Evolutionary conservation across 139 green algal species (phyloP).

Genomic region (Trebouxia sp.): DNA sequence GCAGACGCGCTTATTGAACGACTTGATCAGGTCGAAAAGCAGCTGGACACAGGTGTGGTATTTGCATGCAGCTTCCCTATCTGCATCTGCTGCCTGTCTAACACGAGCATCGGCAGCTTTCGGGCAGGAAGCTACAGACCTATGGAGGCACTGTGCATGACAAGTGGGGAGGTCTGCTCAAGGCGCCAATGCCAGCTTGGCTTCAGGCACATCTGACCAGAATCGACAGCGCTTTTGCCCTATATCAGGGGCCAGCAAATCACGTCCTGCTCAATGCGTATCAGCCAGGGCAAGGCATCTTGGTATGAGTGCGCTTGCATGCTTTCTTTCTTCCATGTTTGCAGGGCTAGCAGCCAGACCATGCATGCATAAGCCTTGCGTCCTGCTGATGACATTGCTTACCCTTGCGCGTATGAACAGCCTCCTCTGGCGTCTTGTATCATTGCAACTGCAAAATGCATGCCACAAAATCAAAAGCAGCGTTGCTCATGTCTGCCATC

Average conservation of each 20-base stretch:
- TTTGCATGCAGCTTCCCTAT: not conserved
- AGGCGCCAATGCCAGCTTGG: constrained; percentile 58
- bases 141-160: constrained; percentile 60
- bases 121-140: constrained; percentile 61
- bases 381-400: too few species aligned
- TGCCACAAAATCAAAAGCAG: not conserved
- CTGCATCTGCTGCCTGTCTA: not conserved
- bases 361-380: too few species aligned
- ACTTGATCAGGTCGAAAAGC: constrained; percentile 33
- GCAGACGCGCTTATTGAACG: constrained; percentile 37
- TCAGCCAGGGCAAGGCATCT: constrained; percentile 64
- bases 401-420: not conserved
- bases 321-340: not conserved
- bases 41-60: constrained; percentile 60
- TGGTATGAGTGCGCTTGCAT: constrained; percentile 18
- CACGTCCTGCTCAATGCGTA: constrained; percentile 77
- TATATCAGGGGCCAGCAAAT: constrained; percentile 46
- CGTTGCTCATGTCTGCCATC: not conserved
- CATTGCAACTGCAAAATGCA: not conserved
- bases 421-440: not conserved
- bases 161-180: constrained; percentile 59
- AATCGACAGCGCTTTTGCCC: constrained; percentile 34
- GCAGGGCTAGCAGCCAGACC: not conserved
- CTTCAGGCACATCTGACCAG: constrained; percentile 41
- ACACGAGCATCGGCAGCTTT: constrained; percentile 47